Base-by-base conservation (phyloP, 495 filamentous ascomycete species). In the Jackrogersella multiformis region DNA sequence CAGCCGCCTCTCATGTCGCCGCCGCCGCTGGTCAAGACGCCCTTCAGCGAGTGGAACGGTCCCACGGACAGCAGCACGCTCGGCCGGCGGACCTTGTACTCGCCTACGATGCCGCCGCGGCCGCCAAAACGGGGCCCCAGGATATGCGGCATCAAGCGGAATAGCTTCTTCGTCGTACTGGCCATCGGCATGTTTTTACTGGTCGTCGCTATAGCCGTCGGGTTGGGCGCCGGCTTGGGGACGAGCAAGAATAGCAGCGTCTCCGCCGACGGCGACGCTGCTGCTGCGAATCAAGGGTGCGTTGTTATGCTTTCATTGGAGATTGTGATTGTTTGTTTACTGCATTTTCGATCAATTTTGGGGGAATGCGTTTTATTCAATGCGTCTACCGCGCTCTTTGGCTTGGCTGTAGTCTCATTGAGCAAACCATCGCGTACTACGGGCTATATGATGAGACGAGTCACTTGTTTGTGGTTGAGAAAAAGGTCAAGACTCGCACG, bases 211-310 rank as follows among this genome's bases (percentile, higher is more conserved):
- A 28, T 75, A 5, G 74, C 76, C 6, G 64, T 70, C 2, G 76
- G 76, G 7, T 54, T 78, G 9, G 76, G 74, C 1, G 64, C 76
- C 6, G 76, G 76, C 1, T 30, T 78, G 8, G 60, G 70, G 1
- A 56, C 61, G 34, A 64, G 61, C 21, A 64, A 32, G 24, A 41
- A 20, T 38, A 36, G 20, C 15, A 9, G 28, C 9, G 20, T 32
- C 26, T n/a, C 24, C 1, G 46, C 13, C 0, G 6, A 23, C 7
- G 15, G n/a, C 7, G 15, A 3, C 7, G 26, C 38, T 15, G 30
- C 45, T 0, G 18, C 58, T 38, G 59, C 6, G 26, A 35, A 48
- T 45, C 23, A 15, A 42, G 48, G 54, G 65, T 68, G 16, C n/a
- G 59, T 69, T 49, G 4, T 21, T 42, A 12, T 23, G 13, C 23